Conservation (phyloP, 169 alveolate species). For the Cryptosporidium bovis region DNA sequence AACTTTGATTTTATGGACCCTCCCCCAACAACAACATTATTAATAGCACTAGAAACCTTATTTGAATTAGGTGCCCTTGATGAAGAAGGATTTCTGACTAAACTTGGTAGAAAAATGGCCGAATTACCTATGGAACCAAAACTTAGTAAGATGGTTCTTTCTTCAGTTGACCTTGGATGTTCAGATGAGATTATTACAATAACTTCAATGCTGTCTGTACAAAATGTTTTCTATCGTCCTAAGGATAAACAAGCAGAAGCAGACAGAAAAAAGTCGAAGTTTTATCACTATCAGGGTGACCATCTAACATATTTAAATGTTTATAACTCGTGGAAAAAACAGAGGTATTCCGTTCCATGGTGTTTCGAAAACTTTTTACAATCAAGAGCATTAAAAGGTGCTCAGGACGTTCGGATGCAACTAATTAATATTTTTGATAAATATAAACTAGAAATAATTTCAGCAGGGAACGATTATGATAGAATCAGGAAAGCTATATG, state of each 20-base stretch:
- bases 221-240: constrained; percentile 97
- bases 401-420: constrained; percentile 97
- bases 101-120: constrained; percentile 99
- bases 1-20: constrained; percentile 99
- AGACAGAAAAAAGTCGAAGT: constrained; percentile 94
- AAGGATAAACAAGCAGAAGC: constrained; percentile 95
- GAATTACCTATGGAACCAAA: constrained; percentile 99
- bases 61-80: constrained; percentile 98
- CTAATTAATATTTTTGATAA: constrained; percentile 94
- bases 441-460: constrained; percentile 89
- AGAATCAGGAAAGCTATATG: constrained; percentile 95
- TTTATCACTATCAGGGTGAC: constrained; percentile 98
- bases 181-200: constrained; percentile 97
- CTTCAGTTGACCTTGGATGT: constrained; percentile 97
- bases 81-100: constrained; percentile 99
- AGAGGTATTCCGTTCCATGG: constrained; percentile 94
- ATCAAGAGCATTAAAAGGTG: constrained; percentile 95
- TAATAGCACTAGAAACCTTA: constrained; percentile 96
- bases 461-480: constrained; percentile 89
- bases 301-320: constrained; percentile 95
- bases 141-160: constrained; percentile 94
- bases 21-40: constrained; percentile 95
- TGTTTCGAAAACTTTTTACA: constrained; percentile 97
- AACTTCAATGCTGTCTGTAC: constrained; percentile 97
- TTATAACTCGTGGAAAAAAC: constrained; percentile 94